Conservation (phyloP, 176 grass and related monocot species). For the Ampelocalamus luodianensis region DNA sequence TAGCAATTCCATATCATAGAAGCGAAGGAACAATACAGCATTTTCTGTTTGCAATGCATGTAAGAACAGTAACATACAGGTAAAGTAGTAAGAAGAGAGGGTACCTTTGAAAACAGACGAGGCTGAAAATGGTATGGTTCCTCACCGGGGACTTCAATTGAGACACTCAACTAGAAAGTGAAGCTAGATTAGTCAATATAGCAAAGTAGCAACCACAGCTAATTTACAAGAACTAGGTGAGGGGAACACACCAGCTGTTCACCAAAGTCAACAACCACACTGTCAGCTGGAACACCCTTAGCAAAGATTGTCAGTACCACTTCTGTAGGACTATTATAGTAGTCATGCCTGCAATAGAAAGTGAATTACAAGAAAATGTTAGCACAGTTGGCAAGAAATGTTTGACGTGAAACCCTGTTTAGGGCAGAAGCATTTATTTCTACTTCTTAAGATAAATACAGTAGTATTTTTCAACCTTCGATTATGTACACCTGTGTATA, state of each 20-base stretch:
- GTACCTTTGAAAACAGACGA: slow-evolving; percentile 78
- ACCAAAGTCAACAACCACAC: slow-evolving; percentile 72
- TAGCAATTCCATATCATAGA: background rate
- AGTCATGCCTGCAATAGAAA: slow-evolving; percentile 70
- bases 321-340: slow-evolving; percentile 70
- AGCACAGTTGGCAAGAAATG: background rate
- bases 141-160: slow-evolving; percentile 65
- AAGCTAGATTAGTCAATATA: slow-evolving; percentile 25
- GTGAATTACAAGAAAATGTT: slow-evolving; percentile 24
- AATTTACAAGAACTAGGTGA: slow-evolving; percentile 27
- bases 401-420: background rate
- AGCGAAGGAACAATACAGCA: background rate
- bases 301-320: slow-evolving; percentile 80
- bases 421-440: background rate
- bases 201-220: background rate
- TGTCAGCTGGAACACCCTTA: slow-evolving; percentile 71
- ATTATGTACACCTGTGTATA: background rate
- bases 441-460: background rate
- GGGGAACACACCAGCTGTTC: slow-evolving; percentile 81
- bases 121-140: slow-evolving; percentile 78
- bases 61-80: slow-evolving; percentile 1
- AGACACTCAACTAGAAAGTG: slow-evolving; percentile 71
- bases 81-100: background rate
- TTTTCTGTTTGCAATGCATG: background rate
- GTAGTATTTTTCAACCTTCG: background rate